Base-by-base conservation (phyloP, 176 grass and related monocot species). In the Canna indica region DNA sequence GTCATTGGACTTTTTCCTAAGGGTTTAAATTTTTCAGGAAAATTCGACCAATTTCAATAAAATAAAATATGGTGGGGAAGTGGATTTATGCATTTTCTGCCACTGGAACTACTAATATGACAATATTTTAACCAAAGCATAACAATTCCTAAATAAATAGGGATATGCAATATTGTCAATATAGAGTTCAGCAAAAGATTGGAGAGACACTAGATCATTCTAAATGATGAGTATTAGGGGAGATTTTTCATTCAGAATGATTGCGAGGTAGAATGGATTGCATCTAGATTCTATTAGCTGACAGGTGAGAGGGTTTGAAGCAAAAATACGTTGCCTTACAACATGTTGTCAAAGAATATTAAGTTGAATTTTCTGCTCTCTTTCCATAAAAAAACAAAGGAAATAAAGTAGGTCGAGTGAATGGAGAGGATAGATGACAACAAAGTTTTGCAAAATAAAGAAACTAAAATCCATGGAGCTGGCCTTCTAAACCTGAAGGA, bases 321-420 rank as follows among this genome's bases (percentile, higher is more conserved):
- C 5, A 22, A 17, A 4, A 18, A 50, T 22, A 22, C 17, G 10
- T 52, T 26, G 47, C 14, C 25, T 44, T 35, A 39, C 45, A n/a
- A 73, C 1, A 54, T 57, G n/a, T n/a, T 47, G 1, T 59, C 54
- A 60, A 78, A 68, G 47, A 47, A 53, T n/a, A 53, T 53, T 24
- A 16, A 24, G 48, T 44, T 53, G 48, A n/a, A 18, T n/a, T n/a
- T n/a, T 53, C 48, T 5, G 48, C 22, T 53, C 20, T 53, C 16
- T 53, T 24, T 53, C 48, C 22, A 22, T 53, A 5, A 53, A 18
- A 18, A 3, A 53, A 53, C 20, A n/a, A n/a, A n/a, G n/a, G n/a
- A n/a, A n/a, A n/a, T n/a, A n/a, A n/a, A n/a, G n/a, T n/a, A n/a
- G n/a, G n/a, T n/a, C n/a, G n/a, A n/a, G n/a, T n/a, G n/a, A n/a